Conservation (phyloP, 257 asterid genomes). For the Galeopsis tetrahit region DNA sequence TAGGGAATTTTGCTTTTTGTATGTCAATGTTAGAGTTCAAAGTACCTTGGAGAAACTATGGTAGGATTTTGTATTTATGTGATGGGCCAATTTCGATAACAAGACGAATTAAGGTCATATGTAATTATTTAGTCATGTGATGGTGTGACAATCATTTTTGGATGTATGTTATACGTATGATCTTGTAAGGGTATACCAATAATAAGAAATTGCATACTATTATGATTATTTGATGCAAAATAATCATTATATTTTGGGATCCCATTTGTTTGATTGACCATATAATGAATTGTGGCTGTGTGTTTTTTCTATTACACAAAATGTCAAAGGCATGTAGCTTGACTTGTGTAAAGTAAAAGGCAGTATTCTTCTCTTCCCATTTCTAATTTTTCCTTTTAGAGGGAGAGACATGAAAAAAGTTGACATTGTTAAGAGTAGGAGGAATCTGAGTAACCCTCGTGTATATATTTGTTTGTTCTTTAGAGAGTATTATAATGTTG, state of each 20-base stretch:
- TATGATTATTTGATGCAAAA: background rate
- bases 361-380: slow-evolving; percentile 30
- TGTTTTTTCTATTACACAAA: background rate
- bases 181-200: background rate
- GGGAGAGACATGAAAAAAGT: slow-evolving; percentile 24
- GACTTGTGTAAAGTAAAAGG: slow-evolving; percentile 48
- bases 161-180: background rate
- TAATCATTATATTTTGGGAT: background rate
- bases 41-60: background rate
- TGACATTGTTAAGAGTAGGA: slow-evolving; percentile 27
- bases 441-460: slow-evolving; percentile 49
- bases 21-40: background rate
- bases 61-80: background rate
- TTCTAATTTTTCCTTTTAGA: background rate
- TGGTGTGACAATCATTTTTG: slow-evolving; percentile 3
- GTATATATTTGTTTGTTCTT: slow-evolving; percentile 32
- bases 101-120: background rate
- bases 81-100: background rate
- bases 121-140: background rate
- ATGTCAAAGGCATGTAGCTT: slow-evolving; percentile 35
- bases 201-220: background rate
- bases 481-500: slow-evolving; percentile 37
- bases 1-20: background rate
- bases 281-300: slow-evolving; percentile 1
- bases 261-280: background rate